Percentiles rank a stretch among this genome's conserved stretches.
Evolutionary conservation across 2,329 filamentous ascomycete genomes (phyloP).

Genomic region (Beauveria scarabaeidicola): DNA sequence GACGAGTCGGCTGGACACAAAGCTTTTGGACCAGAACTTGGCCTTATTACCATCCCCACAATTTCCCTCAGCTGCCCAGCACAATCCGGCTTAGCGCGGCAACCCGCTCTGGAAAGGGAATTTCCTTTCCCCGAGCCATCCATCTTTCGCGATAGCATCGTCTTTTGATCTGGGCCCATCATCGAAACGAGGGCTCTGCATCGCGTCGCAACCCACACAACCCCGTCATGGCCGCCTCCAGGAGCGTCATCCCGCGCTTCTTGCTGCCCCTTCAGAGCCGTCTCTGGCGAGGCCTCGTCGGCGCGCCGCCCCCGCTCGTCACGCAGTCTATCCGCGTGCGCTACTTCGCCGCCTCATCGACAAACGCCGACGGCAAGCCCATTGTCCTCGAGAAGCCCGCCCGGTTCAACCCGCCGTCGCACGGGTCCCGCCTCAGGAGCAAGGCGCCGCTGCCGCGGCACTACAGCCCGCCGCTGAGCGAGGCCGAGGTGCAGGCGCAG

Average conservation of each 20-base stretch:
- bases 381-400: constrained; percentile 77
- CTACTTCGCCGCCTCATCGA: constrained; percentile 15
- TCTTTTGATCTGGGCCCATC: background rate
- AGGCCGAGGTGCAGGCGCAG: constrained; percentile 58
- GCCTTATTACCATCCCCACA: constrained; percentile 3
- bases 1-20: background rate
- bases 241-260: constrained; percentile 54
- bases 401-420: constrained; percentile 87
- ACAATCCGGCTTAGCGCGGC: background rate
- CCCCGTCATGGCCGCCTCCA: constrained; percentile 35
- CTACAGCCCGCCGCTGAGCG: constrained; percentile 65
- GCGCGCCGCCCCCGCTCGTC: constrained; percentile 20
- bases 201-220: background rate
- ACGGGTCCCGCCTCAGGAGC: constrained; percentile 60
- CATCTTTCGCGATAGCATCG: background rate
- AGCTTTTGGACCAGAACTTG: background rate
- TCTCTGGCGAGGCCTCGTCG: constrained; percentile 39
- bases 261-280: constrained; percentile 55
- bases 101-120: background rate
- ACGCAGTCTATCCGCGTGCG: constrained; percentile 28
- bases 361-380: constrained; percentile 31
- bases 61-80: background rate
- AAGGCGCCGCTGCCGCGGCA: constrained; percentile 42
- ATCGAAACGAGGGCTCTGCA: background rate
- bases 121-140: constrained; percentile 7